Base-by-base conservation (phyloP, 176 grass and related monocot species). In the Avena atlantica region DNA sequence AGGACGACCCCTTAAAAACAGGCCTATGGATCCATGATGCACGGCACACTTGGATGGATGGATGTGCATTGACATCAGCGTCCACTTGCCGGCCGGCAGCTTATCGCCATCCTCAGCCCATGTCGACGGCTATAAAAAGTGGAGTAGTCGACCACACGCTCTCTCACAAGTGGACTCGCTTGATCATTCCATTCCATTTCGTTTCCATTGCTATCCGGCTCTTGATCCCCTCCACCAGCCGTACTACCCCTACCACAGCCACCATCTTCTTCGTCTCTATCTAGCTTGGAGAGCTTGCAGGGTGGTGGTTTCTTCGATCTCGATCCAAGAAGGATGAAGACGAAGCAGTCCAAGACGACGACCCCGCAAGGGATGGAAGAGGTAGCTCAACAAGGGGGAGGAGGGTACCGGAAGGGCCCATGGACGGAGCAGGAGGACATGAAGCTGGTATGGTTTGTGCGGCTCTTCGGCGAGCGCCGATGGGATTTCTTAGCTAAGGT, bases 401-500 rank as follows among this genome's bases (percentile, higher is more conserved):
- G 81, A 12, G 76, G 86, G 8, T 69, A 81, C 25, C 79, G 92
- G 63, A 94, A 91, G 79, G 92, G 92, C 2, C 89, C 89, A 1
- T 94, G 89, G 92, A 91, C 92, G 37, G 89, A 94, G 92, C 69
- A 94, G 75, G 92, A 94, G 86, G 92, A 94, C 56, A 31, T 91
- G 53, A 81, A 89, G 36, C 66, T 91, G 45, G 83, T 89, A 29
- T 94, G 89, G 86, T 94, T 91, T 20, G 92, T 94, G 89, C 89
- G 92, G 64, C 85, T 94, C 25, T 65, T 91, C 31, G 92, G 92
- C 49, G 89, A 91, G 86, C 92, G 92, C 64, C 92, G 92, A 64
- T 93, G 91, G 91, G 91, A 93, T 93, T 90, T 93, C 81, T 80
- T 93, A 74, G 91, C 91, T 71, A 90, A 90, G 84, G 88, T 88